Conservation (phyloP, 148 eudicot species). For the Rhododendron ferrugineum region DNA sequence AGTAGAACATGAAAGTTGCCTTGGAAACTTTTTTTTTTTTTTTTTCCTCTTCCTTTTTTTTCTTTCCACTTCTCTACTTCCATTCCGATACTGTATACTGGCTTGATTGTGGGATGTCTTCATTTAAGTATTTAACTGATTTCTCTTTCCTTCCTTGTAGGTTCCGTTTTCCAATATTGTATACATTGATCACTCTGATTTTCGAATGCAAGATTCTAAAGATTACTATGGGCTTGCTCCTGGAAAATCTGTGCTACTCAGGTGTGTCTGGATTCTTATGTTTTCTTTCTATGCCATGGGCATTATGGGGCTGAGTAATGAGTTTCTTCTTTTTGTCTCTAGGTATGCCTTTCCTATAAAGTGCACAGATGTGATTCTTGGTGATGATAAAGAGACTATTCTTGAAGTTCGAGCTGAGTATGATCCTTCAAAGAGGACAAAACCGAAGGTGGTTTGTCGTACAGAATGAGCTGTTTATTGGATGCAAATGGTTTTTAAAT, state of each 20-base stretch:
- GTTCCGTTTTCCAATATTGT: slow-evolving; percentile 82
- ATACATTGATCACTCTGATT: slow-evolving; percentile 92
- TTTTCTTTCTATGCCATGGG: background rate
- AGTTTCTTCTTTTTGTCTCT: slow-evolving; percentile 13
- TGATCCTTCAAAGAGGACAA: slow-evolving; percentile 77
- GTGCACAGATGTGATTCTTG: slow-evolving; percentile 82
- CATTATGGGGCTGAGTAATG: background rate
- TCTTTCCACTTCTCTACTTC: background rate
- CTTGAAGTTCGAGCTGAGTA: slow-evolving; percentile 86
- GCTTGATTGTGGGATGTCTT: background rate
- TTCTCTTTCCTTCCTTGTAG: slow-evolving; percentile 24
- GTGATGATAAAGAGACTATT: slow-evolving; percentile 81
- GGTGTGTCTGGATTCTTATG: slow-evolving; percentile 32
- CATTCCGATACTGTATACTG: background rate
- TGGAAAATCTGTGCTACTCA: slow-evolving; percentile 79
- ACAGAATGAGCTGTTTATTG: background rate
- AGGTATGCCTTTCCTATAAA: slow-evolving; percentile 87
- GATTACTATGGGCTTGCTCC: slow-evolving; percentile 98
- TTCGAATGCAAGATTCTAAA: slow-evolving; percentile 89
- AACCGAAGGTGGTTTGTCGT: slow-evolving; percentile 66
- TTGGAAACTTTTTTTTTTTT: background rate
- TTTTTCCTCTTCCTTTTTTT: background rate
- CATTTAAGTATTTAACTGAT: background rate
- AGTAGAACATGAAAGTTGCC: background rate
- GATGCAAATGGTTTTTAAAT: background rate